These are phyloP conservation scores for Acidiella bohemica DNA, from an alignment of 495 filamentous ascomycete species.

Conservation along the genomic window DNA sequence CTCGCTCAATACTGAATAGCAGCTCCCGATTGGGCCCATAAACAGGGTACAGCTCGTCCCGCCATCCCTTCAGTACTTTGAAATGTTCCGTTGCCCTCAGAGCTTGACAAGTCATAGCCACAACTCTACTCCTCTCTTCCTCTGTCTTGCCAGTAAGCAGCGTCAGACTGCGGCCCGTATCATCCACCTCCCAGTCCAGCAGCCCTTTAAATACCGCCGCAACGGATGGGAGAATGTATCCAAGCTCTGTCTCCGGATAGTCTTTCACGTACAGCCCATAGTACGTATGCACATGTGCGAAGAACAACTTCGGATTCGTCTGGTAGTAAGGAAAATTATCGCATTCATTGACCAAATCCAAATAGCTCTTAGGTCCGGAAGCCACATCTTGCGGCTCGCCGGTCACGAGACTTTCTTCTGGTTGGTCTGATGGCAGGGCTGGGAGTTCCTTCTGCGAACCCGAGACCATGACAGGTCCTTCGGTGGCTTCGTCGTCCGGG, in stretches of 20 bases:
- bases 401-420: background rate
- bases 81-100: slow-evolving; percentile 55
- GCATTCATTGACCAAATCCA: slow-evolving; percentile 31
- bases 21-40: slow-evolving; percentile 51
- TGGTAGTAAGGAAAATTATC: slow-evolving; percentile 31
- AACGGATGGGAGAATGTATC: slow-evolving; percentile 38
- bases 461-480: background rate
- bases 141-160: slow-evolving; percentile 20
- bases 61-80: slow-evolving; percentile 65
- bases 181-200: slow-evolving; percentile 25
- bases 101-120: slow-evolving; percentile 45
- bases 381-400: slow-evolving; percentile 8
- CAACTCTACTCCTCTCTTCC: slow-evolving; percentile 40
- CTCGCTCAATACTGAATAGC: slow-evolving; percentile 65
- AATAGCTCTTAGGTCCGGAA: slow-evolving; percentile 20
- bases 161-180: slow-evolving; percentile 26
- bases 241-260: slow-evolving; percentile 28
- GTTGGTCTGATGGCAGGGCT: background rate
- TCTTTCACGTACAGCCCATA: slow-evolving; percentile 25
- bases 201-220: slow-evolving; percentile 27
- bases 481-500: slow-evolving; percentile 7
- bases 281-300: slow-evolving; percentile 25
- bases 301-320: slow-evolving; percentile 24
- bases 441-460: background rate
- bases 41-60: slow-evolving; percentile 76